Base-by-base conservation (phyloP, 345 rosid species). In the Eucalyptus globulus region DNA sequence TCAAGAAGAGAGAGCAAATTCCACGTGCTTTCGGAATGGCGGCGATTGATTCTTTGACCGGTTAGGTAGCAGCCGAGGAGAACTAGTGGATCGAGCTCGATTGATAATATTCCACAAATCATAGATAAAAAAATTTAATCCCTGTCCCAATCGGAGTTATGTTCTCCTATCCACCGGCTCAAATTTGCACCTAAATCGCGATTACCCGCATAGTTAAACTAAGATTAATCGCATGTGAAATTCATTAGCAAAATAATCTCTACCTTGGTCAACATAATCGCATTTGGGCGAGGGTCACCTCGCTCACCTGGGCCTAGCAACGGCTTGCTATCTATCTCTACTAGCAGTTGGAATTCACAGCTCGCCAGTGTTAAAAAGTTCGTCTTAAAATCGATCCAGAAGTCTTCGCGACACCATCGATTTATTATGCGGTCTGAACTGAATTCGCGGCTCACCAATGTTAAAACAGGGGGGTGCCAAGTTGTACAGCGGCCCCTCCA, bases 321-420 rank as follows among this genome's bases (percentile, higher is more conserved):
- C 0, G 1, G 5, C 58, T 53, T 53, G 11, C 11, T n/a, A n/a
- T n/a, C 24, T 53, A 53, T 51, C 22, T 3, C 2, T 7, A 51
- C 22, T 19, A 53, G 58, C 29, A 4, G 29, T 56, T 24, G 3
- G 29, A 56, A 56, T 24, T 56, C 62, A 24, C 29, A 10, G 62
- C 62, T 56, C 14, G 3, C 62, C 13, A 12, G 29, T 56, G 62
- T 24, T 24, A 24, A 10, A 56, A 56, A 56, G 62, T 22, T 1
- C 1, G 13, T 56, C 13, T 56, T 22, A 56, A 51, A 24, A 56
- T 56, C 29, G 5, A 56, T 56, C 62, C 27, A 56, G 1, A 56
- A 10, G 29, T 56, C 29, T 24, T 56, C 62, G 62, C 12, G 13
- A 56, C 62, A 2, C 62, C 0, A 24, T 56, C 62, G 6, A 56